Percentiles rank a stretch among this genome's conserved stretches.
phyloP scores from a whole-genome alignment of 805 yeast species.

The Candida patagonica region DNA sequence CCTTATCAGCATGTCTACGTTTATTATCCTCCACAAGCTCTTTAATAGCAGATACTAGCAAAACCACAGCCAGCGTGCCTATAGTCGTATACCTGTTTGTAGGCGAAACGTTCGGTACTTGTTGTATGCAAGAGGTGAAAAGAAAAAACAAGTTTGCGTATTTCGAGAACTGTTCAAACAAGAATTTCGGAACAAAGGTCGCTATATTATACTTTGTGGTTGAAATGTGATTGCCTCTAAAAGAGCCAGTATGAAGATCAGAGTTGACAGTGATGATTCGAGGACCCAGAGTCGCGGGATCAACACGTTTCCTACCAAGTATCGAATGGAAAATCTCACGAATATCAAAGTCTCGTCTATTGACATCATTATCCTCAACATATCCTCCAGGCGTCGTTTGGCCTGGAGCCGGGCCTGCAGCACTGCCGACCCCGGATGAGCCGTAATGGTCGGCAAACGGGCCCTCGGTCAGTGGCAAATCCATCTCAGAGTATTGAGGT shows the following conservation, averaged over 20 bases:
- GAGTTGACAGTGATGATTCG: slow-evolving; percentile 61
- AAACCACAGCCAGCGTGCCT: slow-evolving; percentile 77
- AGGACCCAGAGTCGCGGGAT: slow-evolving; percentile 36
- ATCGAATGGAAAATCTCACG: slow-evolving; percentile 25
- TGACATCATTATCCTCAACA: slow-evolving; percentile 11
- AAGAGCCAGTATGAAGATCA: slow-evolving; percentile 39
- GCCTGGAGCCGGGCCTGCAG: slow-evolving; percentile 1
- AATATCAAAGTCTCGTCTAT: slow-evolving; percentile 26
- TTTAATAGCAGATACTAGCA: slow-evolving; percentile 84
- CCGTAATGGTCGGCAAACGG: no score
- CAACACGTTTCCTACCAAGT: slow-evolving; percentile 20
- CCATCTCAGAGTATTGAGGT: slow-evolving; percentile 24
- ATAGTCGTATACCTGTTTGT: slow-evolving; percentile 94
- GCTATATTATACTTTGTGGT: slow-evolving; percentile 93
- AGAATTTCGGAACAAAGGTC: slow-evolving; percentile 87
- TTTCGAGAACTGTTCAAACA: slow-evolving; percentile 94
- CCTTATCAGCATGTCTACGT: slow-evolving; percentile 80
- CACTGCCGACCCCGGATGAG: slow-evolving; percentile 1
- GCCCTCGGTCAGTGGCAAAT: slow-evolving; percentile 22
- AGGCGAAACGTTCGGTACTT: slow-evolving; percentile 94
- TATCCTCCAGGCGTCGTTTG: slow-evolving; percentile 10
- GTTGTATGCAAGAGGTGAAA: slow-evolving; percentile 89
- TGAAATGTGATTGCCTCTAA: slow-evolving; percentile 75
- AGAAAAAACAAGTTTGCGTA: slow-evolving; percentile 92
- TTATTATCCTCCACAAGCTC: slow-evolving; percentile 87